Evolutionary conservation across 495 filamentous ascomycete species (phyloP), one percentile per base, ranked within the genome.

Genomic region (Penicillium malachiteum): DNA sequence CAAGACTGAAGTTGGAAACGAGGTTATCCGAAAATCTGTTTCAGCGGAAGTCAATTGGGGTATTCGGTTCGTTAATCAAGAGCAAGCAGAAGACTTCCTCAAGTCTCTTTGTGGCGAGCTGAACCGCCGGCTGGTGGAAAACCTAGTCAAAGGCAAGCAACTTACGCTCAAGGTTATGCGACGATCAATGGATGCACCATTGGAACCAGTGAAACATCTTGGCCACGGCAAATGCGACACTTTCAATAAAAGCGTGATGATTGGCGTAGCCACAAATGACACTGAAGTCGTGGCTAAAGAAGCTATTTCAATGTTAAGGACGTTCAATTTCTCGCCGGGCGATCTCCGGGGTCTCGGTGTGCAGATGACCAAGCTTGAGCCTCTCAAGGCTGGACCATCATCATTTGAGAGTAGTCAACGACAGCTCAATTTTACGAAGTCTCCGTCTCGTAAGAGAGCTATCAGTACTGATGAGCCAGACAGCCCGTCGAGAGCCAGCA

Each of bases 11-110:
- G 90, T 97, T 30, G 94, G 94, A 33, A 88, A 91, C 43, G 87
- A 92, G 65, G 78, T 82, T 0, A 65, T 82, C 11, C 83, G 94
- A 34, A 96, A 97, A 65, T 96, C 92, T 0, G 89, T 97, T 11
- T 96, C 92, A 1, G 93, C 92, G 0, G 92, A 97, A 56, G 90
- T 98, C 54, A 98, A 96, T 62, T 98, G 95, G 95, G 94, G 94
- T 3, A 94, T 98, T 49, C 85, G 94, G 31, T 98, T 98, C 62
- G 84, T 90, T 51, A 94, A 81, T 44, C 90, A 96, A 55, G 83
- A 82, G 7, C 93, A 98, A 69, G 91, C 89, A 0, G 94, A 97
- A 41, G 87, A 91, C 49, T 98, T 98, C 64, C 77, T 97, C 30
- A 77, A 81, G 48, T 91, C 88, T 55, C 71, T 98, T 3, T 91